phyloP scores from a whole-genome alignment of 2,329 filamentous ascomycete species.

The Microsporum audouinii region DNA sequence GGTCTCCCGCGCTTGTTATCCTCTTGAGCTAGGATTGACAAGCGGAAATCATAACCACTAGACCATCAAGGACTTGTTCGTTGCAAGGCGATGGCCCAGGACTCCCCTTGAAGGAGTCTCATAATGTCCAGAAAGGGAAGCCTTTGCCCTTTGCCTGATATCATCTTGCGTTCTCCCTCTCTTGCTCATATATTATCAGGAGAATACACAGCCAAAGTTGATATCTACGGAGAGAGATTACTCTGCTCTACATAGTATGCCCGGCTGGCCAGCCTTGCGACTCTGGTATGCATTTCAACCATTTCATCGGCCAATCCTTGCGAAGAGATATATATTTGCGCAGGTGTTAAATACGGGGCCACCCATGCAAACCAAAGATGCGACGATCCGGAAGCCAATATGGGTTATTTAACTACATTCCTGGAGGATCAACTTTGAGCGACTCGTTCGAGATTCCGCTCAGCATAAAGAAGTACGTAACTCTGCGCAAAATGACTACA shows the following conservation, averaged over 20 bases:
- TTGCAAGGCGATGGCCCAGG: background rate
- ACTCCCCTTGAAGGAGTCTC: background rate
- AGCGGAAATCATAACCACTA: slow-evolving; percentile 14
- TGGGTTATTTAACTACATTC: background rate
- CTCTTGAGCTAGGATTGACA: slow-evolving; percentile 5
- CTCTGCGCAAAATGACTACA: background rate
- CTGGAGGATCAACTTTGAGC: background rate
- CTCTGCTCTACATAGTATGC: background rate
- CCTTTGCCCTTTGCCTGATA: background rate
- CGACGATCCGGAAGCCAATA: background rate
- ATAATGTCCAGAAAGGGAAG: background rate
- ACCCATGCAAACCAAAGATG: background rate
- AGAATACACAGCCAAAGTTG: no score
- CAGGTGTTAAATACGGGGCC: background rate
- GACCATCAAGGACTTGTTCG: slow-evolving; percentile 12
- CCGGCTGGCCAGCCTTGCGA: background rate
- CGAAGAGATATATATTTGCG: background rate
- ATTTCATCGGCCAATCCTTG: background rate
- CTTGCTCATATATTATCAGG: no score
- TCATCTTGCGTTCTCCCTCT: background rate
- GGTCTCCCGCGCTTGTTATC: slow-evolving; percentile 15
- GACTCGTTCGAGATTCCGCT: background rate
- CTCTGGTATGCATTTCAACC: background rate
- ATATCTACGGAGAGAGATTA: no score
- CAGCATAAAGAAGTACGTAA: background rate